phyloP scores from a whole-genome alignment of 2,329 filamentous ascomycete genomes.

The Pestalotiopsis fici region DNA sequence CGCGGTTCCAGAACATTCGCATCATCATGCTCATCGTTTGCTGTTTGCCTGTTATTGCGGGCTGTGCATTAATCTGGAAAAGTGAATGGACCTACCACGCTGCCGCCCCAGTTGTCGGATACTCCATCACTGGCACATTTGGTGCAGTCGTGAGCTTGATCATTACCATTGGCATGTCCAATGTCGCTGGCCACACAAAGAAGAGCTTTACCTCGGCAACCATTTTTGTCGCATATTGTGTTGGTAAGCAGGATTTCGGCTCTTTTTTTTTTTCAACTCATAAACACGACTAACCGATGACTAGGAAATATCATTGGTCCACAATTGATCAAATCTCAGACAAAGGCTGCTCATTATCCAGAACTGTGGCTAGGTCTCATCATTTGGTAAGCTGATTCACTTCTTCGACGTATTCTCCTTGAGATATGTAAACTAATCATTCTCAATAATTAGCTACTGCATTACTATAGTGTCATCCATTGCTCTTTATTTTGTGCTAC shows the following conservation, averaged over 20 bases:
- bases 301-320: conserved; percentile 73
- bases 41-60: conserved; percentile 74
- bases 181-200: conserved; percentile 76
- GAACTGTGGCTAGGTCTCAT: conserved; percentile 72
- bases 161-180: conserved; percentile 58
- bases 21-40: conserved; percentile 65
- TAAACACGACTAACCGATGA: conserved; percentile 4
- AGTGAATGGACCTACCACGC: conserved; percentile 64
- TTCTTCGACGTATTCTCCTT: conserved; percentile 10
- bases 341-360: conserved; percentile 67
- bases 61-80: conserved; percentile 76
- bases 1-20: conserved; percentile 61
- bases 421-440: background rate
- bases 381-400: conserved; percentile 42
- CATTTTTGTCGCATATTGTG: conserved; percentile 75
- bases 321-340: conserved; percentile 68
- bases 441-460: conserved; percentile 66
- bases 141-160: conserved; percentile 66
- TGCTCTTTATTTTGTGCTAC: conserved; percentile 59
- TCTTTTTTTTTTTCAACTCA: background rate
- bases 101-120: conserved; percentile 68
- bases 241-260: conserved; percentile 35
- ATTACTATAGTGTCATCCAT: conserved; percentile 63
- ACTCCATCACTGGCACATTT: conserved; percentile 73
- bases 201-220: conserved; percentile 76